phyloP scores from a whole-genome alignment of 2,329 filamentous ascomycete genomes.

The Aureobasidium sp. region DNA sequence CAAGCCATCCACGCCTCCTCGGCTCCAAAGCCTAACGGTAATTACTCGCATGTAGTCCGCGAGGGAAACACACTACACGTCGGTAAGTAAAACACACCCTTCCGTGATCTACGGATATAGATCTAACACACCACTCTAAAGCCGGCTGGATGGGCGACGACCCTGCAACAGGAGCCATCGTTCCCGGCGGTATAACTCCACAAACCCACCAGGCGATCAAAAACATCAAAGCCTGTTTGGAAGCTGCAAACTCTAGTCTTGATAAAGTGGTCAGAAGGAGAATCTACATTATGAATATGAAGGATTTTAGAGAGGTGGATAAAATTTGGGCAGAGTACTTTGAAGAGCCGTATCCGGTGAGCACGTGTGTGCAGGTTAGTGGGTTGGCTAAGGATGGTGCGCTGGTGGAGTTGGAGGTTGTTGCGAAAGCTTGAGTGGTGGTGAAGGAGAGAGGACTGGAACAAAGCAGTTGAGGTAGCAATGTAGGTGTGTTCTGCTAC shows the following conservation, averaged over 20 bases:
- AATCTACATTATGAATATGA: conserved; percentile 15
- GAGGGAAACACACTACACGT: conserved; percentile 14
- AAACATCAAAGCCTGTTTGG: conserved; percentile 16
- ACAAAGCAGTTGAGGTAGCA: not conserved
- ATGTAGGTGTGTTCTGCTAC: not conserved
- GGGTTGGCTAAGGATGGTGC: conserved; percentile 17
- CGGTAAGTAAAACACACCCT: not conserved
- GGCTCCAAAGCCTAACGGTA: conserved; percentile 18
- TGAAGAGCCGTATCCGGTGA: conserved; percentile 14
- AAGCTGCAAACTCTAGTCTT: conserved; percentile 13
- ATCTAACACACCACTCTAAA: not conserved
- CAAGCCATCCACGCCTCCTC: conserved; percentile 11
- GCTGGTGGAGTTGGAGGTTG: conserved; percentile 17
- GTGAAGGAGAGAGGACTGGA: not conserved
- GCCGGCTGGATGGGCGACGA: conserved; percentile 21
- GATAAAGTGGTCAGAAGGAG: conserved; percentile 15
- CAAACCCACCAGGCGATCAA: conserved; percentile 16
- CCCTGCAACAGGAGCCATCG: conserved; percentile 15
- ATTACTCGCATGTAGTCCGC: conserved; percentile 17
- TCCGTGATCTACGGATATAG: not conserved
- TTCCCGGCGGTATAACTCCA: conserved; percentile 16
- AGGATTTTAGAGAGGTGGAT: conserved; percentile 15
- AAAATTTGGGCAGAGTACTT: conserved; percentile 14
- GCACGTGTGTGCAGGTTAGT: conserved; percentile 16
- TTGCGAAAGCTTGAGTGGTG: conserved; percentile 11